Evolutionary conservation across 2,329 filamentous ascomycete species (phyloP), one percentile per base, ranked within the genome.

Genomic region (Ceratocystiopsis sp.): DNA sequence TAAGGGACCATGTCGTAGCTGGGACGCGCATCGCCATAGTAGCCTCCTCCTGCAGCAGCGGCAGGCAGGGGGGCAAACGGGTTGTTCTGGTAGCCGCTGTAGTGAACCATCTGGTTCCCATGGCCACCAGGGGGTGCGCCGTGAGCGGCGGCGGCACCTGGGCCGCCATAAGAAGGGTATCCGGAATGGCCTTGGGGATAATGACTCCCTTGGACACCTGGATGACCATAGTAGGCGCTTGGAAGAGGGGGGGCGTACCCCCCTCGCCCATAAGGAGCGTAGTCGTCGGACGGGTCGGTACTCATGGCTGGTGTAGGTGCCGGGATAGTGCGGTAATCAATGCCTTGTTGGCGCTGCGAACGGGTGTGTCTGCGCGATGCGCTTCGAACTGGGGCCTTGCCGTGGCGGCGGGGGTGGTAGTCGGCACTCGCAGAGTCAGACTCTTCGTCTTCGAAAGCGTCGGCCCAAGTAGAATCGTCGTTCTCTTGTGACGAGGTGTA

Each of bases 231-330:
- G 49, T 54, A 59, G 13, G 45, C 46, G 35, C 43, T 39, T 18
- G 40, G 16, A 54, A 17, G 50, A 47, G 50, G 46, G 48, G 57
- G 54, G 37, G 53, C 54, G 46, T 55, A 58, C 48, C 50, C 52
- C 42, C 59, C 55, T 46, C 61, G 52, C 43, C 57, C 51, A 47
- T 59, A 63, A 45, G 49, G 58, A 48, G 63, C 59, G 55, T 70
- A 78, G n/a, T 82, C 75, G 19, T 83, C 75, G 17, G 66, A 67
- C 34, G 71, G 71, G 57, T 81, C 79, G 64, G 72, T 67, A 57
- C 70, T 81, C 64, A 74, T 72, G 44, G 73, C 57, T 64, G 60
- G 60, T 50, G 65, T 50, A 59, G 62, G 54, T 54, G 63, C 49
- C 55, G 64, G 48, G 10, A 51, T 34, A 38, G 48, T 39, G 37